A percentile compares a stretch with the other conserved stretches of the same genome.
These are phyloP conservation scores for Ustilago lituana DNA, from an alignment of 1,284 basidiomycete species.

Conservation along the genomic window DNA sequence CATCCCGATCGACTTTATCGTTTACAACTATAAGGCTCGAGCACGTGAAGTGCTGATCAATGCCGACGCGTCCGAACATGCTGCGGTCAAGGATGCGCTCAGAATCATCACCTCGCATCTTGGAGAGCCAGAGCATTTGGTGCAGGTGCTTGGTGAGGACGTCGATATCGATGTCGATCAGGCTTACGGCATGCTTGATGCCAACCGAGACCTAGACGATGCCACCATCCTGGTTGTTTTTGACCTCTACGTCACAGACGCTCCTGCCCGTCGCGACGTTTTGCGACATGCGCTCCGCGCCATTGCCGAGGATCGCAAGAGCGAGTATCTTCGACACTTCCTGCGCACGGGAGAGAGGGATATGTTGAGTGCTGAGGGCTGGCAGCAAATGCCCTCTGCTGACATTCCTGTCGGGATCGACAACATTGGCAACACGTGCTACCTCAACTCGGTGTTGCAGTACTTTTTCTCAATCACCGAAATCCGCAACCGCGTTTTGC, in stretches of 20 bases:
- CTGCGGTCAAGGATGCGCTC: conserved; percentile 41
- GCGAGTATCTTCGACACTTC: conserved; percentile 75
- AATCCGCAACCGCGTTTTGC: conserved; percentile 78
- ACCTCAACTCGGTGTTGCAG: conserved; percentile 85
- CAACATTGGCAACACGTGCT: conserved; percentile 92
- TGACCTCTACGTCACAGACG: conserved; percentile 78
- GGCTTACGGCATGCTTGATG: conserved; percentile 79
- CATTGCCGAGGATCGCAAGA: conserved; percentile 76
- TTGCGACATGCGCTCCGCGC: conserved; percentile 67
- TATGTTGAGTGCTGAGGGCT: conserved; percentile 22
- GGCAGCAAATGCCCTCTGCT: conserved; percentile 67
- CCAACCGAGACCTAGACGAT: conserved; percentile 78
- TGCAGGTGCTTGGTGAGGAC: conserved; percentile 22
- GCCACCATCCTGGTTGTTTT: conserved; percentile 79
- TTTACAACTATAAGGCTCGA: conserved; percentile 37
- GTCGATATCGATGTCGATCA: conserved; percentile 73
- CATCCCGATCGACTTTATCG: conserved; percentile 39
- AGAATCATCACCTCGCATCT: conserved; percentile 22
- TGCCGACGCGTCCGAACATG: conserved; percentile 33
- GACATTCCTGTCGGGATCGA: conserved; percentile 86
- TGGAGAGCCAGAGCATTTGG: conserved; percentile 23
- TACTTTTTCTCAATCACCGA: conserved; percentile 96
- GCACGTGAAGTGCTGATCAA: conserved; percentile 36
- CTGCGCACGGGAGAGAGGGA: conserved; percentile 75
- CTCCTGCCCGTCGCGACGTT: conserved; percentile 55